Evolutionary conservation across 257 asterid species (phyloP), one percentile per base, ranked within the genome.

Genomic region (Lycium ferocissimum): DNA sequence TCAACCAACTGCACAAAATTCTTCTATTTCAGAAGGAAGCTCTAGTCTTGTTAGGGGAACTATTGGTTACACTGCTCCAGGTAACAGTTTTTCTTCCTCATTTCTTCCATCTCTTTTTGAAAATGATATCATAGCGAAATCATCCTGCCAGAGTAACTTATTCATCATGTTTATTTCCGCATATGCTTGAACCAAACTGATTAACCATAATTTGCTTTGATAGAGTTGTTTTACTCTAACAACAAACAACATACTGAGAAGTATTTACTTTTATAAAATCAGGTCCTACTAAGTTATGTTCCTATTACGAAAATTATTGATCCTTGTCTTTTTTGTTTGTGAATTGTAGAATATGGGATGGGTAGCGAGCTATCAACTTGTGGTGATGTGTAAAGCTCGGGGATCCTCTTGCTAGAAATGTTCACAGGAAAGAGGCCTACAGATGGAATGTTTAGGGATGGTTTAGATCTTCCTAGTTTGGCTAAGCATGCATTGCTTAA

Each of bases 341-440:
- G 49, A 73, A 57, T 9, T 79, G 47, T 85, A 89, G 90, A 87
- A 79, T 89, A 89, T 59, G 90, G 92, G 1, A 12, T 65, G 65
- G 85, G 84, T 20, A 84, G 89, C 22, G 75, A 82, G 8, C 65
- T 56, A 54, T 82, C 89, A 1, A 81, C 86, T 0, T 83, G 73
- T 38, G 92, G 88, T 47, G 89, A 89, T 58, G 87, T 89, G 47
- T 89, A 89, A 79, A 89, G 88, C 66, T 87, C 69, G 1, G 90
- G 89, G 2, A 82, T 89, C 51, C 87, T 87, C n/a, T 45, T 89
- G 51, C 79, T 89, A 49, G 92, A 89, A 63, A 82, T 86, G 87
- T 89, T 89, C 49, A 89, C 88, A 2, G 86, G 92, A 38, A 87
- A 84, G 83, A 86, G 85, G 65, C 92, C 89, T n/a, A 89, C 88